phyloP scores from a whole-genome alignment of 2,329 filamentous ascomycete species.

The Colletotrichum sp. region DNA sequence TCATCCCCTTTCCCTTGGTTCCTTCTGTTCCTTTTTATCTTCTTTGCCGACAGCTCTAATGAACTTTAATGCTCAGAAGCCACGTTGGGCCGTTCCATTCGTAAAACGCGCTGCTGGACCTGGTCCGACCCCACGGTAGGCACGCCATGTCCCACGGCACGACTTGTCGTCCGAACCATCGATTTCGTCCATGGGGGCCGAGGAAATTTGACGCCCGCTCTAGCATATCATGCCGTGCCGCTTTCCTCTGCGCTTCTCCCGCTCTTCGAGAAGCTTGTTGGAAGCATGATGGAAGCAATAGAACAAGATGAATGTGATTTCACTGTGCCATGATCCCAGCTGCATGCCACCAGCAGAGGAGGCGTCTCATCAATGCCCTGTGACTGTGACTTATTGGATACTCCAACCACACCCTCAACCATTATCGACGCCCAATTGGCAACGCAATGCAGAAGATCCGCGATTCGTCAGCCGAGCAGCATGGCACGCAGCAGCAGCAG shows the following conservation, averaged over 20 bases:
- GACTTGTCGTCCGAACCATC: not conserved
- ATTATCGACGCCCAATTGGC: not conserved
- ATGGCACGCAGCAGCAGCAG: not conserved
- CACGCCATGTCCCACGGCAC: not conserved
- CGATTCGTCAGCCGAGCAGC: not conserved
- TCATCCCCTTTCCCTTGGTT: not conserved
- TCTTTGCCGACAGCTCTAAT: not conserved
- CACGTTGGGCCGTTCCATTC: not conserved
- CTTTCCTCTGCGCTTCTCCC: not conserved
- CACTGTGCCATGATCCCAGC: not conserved
- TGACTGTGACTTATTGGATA: not conserved
- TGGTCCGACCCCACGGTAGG: not conserved
- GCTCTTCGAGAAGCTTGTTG: slow-evolving; percentile 8
- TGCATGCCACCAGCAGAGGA: not conserved
- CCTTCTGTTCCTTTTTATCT: not conserved
- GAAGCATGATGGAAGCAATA: slow-evolving; percentile 9
- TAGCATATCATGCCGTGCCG: not conserved
- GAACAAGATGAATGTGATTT: slow-evolving; percentile 9
- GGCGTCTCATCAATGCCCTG: not conserved
- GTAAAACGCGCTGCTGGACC: not conserved
- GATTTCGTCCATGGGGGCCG: not conserved
- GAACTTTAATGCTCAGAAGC: not conserved
- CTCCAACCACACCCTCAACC: not conserved
- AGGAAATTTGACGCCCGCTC: not conserved
- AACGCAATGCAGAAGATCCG: not conserved